phyloP scores from a whole-genome alignment of 2,329 filamentous ascomycete species.

The Botryotinia globosa region DNA sequence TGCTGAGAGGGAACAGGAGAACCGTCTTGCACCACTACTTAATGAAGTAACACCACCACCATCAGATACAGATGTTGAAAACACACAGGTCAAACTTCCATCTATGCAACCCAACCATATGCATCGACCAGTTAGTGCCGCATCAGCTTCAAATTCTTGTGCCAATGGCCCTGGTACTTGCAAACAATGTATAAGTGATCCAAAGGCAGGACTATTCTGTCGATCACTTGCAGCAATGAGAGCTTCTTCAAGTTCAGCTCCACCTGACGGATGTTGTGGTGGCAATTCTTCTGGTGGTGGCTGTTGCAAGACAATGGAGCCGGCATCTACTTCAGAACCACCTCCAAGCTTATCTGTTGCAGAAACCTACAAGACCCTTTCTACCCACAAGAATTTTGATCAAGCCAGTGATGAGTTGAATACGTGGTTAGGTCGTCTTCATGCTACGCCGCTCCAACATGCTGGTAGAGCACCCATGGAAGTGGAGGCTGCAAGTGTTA shows the following conservation, averaged over 20 bases:
- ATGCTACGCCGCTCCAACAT: conserved; percentile 50
- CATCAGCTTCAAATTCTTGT: conserved; percentile 33
- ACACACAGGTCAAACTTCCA: conserved; percentile 60
- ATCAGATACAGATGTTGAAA: conserved; percentile 53
- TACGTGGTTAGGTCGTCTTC: conserved; percentile 73
- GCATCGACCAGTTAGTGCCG: conserved; percentile 33
- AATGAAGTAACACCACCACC: conserved; percentile 52
- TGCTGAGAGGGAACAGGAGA: conserved; percentile 45
- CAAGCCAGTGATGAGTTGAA: conserved; percentile 70
- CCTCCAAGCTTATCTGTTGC: conserved; percentile 63
- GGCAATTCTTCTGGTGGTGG: conserved; percentile 57
- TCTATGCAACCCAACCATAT: conserved; percentile 40
- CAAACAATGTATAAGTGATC: conserved; percentile 73
- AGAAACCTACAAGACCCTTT: conserved; percentile 74
- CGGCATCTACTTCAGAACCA: conserved; percentile 33
- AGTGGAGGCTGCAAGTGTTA: conserved; percentile 79
- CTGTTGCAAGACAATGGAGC: conserved; percentile 54
- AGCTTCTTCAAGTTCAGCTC: conserved; percentile 32
- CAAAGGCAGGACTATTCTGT: conserved; percentile 79
- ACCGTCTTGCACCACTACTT: conserved; percentile 44
- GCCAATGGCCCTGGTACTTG: conserved; percentile 72
- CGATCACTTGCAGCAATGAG: conserved; percentile 68
- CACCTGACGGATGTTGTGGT: conserved; percentile 58
- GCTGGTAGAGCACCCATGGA: conserved; percentile 59
- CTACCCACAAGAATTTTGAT: conserved; percentile 73